Evolutionary conservation across 768 basidiomycete genomes (phyloP).

Genomic region (Austroboletus eburneus): DNA sequence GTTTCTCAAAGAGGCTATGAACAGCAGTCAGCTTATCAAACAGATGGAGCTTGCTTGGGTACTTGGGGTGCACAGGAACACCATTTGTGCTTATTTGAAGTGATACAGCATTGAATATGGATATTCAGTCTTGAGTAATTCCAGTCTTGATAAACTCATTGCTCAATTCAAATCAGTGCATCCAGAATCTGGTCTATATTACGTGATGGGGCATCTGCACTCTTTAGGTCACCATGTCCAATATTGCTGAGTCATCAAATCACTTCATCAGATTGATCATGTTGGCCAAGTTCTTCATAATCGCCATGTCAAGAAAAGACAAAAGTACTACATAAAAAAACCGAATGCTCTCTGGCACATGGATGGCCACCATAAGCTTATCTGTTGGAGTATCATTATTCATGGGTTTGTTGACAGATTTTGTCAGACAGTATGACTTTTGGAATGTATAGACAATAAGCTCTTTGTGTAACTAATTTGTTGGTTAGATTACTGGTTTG

Average conservation of each 20-base stretch:
- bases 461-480: too few species aligned
- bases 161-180: background rate
- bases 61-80: constrained; percentile 10
- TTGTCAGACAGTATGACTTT: background rate
- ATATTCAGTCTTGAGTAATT: constrained; percentile 7
- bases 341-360: too few species aligned
- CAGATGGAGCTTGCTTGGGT: constrained; percentile 6
- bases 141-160: background rate
- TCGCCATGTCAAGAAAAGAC: background rate
- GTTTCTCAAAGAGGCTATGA: background rate
- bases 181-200: background rate
- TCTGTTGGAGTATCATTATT: too few species aligned
- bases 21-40: constrained; percentile 11
- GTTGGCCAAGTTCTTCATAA: background rate
- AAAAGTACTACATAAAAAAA: background rate
- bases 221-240: background rate
- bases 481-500: too few species aligned
- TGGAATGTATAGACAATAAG: too few species aligned
- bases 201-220: background rate
- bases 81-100: constrained; percentile 6
- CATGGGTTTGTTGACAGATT: too few species aligned
- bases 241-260: background rate
- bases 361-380: too few species aligned
- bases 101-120: background rate
- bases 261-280: background rate